Percentiles rank a stretch among this genome's conserved stretches.
Evolutionary conservation across 805 yeast species (phyloP).

Genomic region (Kodamaea laetipori): DNA sequence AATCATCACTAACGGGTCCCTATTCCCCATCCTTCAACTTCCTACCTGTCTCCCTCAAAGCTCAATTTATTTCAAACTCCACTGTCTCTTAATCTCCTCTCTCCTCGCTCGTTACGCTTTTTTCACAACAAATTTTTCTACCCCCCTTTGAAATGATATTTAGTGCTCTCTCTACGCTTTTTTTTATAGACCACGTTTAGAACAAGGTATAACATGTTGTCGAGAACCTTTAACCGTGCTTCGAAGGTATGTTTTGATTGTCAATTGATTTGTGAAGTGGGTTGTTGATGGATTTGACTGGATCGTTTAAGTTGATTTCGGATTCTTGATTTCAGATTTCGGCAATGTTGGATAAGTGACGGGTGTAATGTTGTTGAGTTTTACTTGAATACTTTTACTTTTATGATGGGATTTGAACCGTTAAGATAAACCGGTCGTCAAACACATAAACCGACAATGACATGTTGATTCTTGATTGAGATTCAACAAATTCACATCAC

Average conservation of each 20-base stretch:
- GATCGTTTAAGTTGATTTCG: not conserved
- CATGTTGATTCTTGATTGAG: too few species aligned
- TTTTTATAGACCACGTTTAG: conserved; percentile 6
- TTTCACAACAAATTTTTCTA: conserved; percentile 12
- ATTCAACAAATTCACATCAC: too few species aligned
- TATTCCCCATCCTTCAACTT: not conserved
- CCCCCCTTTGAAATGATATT: conserved; percentile 5
- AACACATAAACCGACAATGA: too few species aligned
- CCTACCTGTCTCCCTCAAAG: not conserved
- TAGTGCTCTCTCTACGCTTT: conserved; percentile 2
- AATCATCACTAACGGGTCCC: too few species aligned
- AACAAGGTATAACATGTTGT: conserved; percentile 33
- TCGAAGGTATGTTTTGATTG: conserved; percentile 39
- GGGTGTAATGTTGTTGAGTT: too few species aligned
- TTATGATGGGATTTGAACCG: too few species aligned
- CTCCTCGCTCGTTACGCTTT: conserved; percentile 9
- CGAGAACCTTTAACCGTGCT: conserved; percentile 45
- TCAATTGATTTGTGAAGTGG: not conserved
- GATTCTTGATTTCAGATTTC: too few species aligned
- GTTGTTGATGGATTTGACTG: conserved; percentile 3
- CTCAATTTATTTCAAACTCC: too few species aligned
- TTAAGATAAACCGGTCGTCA: too few species aligned
- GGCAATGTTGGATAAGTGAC: too few species aligned
- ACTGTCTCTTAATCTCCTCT: not conserved
- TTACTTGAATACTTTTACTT: too few species aligned